A percentile compares a stretch with the other conserved stretches of the same genome.
Evolutionary conservation across 768 basidiomycete genomes (phyloP).

Genomic region (Strobilomyces dryophilus): DNA sequence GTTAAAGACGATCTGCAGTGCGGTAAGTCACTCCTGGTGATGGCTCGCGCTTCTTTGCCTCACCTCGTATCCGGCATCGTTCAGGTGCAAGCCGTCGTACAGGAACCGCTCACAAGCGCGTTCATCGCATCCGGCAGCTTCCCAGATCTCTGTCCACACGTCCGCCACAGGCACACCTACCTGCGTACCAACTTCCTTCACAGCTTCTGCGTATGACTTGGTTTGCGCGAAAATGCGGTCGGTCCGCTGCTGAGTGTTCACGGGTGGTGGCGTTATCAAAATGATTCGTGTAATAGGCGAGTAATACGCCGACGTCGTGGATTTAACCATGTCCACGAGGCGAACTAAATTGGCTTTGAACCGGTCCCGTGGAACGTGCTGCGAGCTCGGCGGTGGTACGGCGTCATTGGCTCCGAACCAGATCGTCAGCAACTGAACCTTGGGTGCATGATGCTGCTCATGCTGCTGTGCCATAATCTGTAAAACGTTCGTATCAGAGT

Average conservation of each 20-base stretch:
- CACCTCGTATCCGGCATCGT: slow-evolving; percentile 68
- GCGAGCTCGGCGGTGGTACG: slow-evolving; percentile 54
- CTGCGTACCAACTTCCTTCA: slow-evolving; percentile 52
- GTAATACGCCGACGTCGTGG: slow-evolving; percentile 58
- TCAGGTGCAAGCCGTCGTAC: slow-evolving; percentile 80
- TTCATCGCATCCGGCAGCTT: slow-evolving; percentile 64
- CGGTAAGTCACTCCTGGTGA: slow-evolving; percentile 1
- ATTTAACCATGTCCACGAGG: slow-evolving; percentile 60
- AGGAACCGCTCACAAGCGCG: slow-evolving; percentile 48
- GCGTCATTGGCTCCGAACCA: slow-evolving; percentile 95
- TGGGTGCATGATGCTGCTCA: slow-evolving; percentile 46
- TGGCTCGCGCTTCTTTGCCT: slow-evolving; percentile 20
- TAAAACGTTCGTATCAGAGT: background rate
- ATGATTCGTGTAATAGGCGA: slow-evolving; percentile 72
- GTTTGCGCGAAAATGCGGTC: slow-evolving; percentile 60
- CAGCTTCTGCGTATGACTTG: slow-evolving; percentile 66
- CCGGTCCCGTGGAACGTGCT: slow-evolving; percentile 69
- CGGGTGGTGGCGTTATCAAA: slow-evolving; percentile 82
- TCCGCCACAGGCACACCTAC: slow-evolving; percentile 64
- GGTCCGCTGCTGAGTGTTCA: slow-evolving; percentile 58
- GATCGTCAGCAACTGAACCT: slow-evolving; percentile 69
- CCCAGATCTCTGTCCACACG: slow-evolving; percentile 69
- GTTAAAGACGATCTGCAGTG: slow-evolving; percentile 61
- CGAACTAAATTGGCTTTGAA: slow-evolving; percentile 62
- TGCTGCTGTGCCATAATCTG: slow-evolving; percentile 58